Base-by-base conservation (phyloP, 805 yeast species). In the Saccharomycopsis sp. region DNA sequence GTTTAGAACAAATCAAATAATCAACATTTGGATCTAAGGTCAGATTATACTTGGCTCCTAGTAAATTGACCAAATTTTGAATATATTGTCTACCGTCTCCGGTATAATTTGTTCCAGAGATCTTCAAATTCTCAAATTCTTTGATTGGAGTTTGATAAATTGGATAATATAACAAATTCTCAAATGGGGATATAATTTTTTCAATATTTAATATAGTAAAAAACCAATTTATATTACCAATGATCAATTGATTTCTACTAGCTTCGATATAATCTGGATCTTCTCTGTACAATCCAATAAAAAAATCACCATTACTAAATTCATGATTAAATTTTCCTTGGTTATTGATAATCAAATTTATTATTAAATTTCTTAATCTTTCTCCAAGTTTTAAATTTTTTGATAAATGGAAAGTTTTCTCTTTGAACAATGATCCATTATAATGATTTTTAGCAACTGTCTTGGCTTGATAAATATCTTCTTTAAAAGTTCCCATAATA, bases 61-160 rank as follows among this genome's bases (percentile, higher is more conserved):
- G 54, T 1, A 79, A 65, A 17, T 64, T 64, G 3, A 81, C 72
- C 10, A 89, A 61, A 35, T 66, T 66, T 40, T 77, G 75, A 27
- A 92, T 59, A 51, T 85, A 89, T 29, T 64, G 61, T 32, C 98
- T 62, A 1, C 94, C 82, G 52, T 82, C 92, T 0, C 96, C 96
- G 18, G 81, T 72, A 53, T 83, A 87, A 51, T 86, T 85, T 0
- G 96, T 79, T 3, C 84, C 71, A 8, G 86, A 69, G 9, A 86
- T 70, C 3, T 66, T 61, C 29, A 75, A 56, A n/a, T 70, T 66
- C 13, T 61, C 60, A 64, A 81, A 72, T 4, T 67, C 74, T 1
- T 70, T 63, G 2, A 85, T 50, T 0, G 76, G 76, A 1, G 56
- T 62, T 18, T 57, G 54, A 26, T 63, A 63, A 4, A 67, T 63